Evolutionary conservation across 2,329 filamentous ascomycete species (phyloP).

Genomic region (Aureobasidium vineae): DNA sequence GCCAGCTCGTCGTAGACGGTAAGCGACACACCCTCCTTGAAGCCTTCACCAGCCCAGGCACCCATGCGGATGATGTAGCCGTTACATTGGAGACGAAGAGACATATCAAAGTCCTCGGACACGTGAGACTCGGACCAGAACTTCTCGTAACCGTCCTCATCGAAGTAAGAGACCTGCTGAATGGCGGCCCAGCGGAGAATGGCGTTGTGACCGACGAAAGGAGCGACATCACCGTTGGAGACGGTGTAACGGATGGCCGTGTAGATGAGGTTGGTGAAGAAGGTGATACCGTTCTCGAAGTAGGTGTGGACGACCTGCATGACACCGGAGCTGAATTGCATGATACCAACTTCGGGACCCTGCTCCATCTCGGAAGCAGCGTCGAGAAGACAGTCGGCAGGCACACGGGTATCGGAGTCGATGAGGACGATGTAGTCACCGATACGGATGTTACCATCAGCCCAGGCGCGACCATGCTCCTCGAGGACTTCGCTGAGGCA

Average conservation of each 20-base stretch:
- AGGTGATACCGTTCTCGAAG: conserved; percentile 75
- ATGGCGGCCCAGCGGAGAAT: conserved; percentile 68
- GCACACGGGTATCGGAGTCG: conserved; percentile 68
- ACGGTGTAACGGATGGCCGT: conserved; percentile 69
- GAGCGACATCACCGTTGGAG: conserved; percentile 68
- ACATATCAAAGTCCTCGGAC: conserved; percentile 71
- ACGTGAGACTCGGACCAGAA: conserved; percentile 76
- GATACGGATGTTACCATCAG: conserved; percentile 60
- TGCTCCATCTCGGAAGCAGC: conserved; percentile 70
- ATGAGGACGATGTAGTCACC: conserved; percentile 66
- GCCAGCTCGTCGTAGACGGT: conserved; percentile 71
- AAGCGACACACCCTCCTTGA: conserved; percentile 71
- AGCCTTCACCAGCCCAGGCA: conserved; percentile 66
- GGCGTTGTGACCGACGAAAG: conserved; percentile 76
- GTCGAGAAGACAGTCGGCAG: conserved; percentile 65
- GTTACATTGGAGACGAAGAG: conserved; percentile 64
- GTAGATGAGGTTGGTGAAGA: conserved; percentile 77
- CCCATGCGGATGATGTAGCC: conserved; percentile 68
- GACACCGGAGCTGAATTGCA: conserved; percentile 70
- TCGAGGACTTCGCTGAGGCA: conserved; percentile 53
- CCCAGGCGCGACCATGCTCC: conserved; percentile 57
- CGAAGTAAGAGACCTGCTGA: conserved; percentile 57
- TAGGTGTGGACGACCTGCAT: conserved; percentile 72
- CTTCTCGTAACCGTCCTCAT: conserved; percentile 60
- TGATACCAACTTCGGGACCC: conserved; percentile 66